Base-by-base conservation (phyloP, 2,329 filamentous ascomycete species). In the Fusarium haematococcum region DNA sequence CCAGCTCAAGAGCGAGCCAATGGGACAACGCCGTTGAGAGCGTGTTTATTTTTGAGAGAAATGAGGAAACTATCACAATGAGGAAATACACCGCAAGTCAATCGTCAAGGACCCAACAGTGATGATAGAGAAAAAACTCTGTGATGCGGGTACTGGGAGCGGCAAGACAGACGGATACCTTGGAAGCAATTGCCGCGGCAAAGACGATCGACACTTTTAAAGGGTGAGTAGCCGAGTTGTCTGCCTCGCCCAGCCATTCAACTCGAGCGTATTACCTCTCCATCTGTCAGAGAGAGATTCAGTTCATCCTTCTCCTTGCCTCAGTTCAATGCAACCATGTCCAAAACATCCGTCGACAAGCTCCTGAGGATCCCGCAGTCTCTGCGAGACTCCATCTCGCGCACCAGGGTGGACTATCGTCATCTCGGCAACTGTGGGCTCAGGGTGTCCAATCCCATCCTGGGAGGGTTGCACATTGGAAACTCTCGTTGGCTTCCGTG, bases 401-500 rank as follows among this genome's bases (percentile, higher is more conserved):
- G 57, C 27, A 60, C 57, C 10, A 60, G 39, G 25, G 57, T 60
- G 25, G 35, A 60, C 39, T 60, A 60, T 33, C 48, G 33, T 27
- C 37, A 54, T 56, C 61, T 41, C 30, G 45, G 23, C 3, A 35
- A 32, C 18, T 63, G 61, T 20, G 65, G 65, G 3, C 32, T 67
- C 2, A 41, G 60, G 23, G 50, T 67, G 8, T 67, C 59, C 5
- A 67, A 63, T 20, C 50, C 60, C 7, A 63, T 67, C 8, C 50
- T 67, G 6, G 68, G 43, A n/a, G 67, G n/a, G 3, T 23, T 6
- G 39, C 33, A 62, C 27, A 37, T 63, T 33, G 65, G 65, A 4
- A 67, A 45, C 23, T 63, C 59, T 14, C 32, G 32, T 7, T 67
- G 65, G 65, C 20, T 48, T 25, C 59, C 59, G 5, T 67, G 65